These are phyloP conservation scores for Colletotrichum viniferum DNA, from an alignment of 2,329 filamentous ascomycete species.

Conservation along the genomic window DNA sequence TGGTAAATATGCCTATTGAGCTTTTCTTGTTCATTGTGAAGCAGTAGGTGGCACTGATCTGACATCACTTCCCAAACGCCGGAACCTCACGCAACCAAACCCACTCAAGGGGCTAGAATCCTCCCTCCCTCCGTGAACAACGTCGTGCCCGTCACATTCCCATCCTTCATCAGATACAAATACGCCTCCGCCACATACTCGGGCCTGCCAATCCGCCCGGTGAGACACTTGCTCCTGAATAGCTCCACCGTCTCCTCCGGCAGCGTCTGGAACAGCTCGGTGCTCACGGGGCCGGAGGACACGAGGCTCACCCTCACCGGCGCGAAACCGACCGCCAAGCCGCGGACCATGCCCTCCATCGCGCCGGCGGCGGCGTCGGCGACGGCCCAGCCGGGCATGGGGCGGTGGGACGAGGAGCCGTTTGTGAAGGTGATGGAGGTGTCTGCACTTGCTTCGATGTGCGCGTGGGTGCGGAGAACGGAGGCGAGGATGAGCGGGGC, in stretches of 20 bases:
- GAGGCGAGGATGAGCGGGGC: neutral
- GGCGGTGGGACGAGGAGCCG: neutral
- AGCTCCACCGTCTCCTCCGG: neutral
- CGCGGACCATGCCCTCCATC: neutral
- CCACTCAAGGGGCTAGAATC: neutral
- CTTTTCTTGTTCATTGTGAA: neutral
- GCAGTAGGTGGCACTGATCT: neutral
- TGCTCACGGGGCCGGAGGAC: neutral
- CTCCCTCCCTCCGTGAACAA: conserved; percentile 29
- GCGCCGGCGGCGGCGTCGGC: neutral
- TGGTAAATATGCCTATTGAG: neutral
- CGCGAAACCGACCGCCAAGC: neutral
- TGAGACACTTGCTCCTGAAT: neutral
- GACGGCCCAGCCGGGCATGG: conserved; percentile 1
- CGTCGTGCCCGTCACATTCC: conserved; percentile 37
- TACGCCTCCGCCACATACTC: conserved; percentile 49
- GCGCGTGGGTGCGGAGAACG: neutral
- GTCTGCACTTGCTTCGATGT: neutral
- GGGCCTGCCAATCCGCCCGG: conserved; percentile 15
- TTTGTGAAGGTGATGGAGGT: conserved; percentile 5
- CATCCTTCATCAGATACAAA: conserved; percentile 47
- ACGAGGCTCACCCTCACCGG: neutral
- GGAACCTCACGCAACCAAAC: neutral
- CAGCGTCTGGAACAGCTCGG: neutral
- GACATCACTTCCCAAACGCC: neutral